Conservation (phyloP, 129 eudicot species). For the Dittrichia graveolens region DNA sequence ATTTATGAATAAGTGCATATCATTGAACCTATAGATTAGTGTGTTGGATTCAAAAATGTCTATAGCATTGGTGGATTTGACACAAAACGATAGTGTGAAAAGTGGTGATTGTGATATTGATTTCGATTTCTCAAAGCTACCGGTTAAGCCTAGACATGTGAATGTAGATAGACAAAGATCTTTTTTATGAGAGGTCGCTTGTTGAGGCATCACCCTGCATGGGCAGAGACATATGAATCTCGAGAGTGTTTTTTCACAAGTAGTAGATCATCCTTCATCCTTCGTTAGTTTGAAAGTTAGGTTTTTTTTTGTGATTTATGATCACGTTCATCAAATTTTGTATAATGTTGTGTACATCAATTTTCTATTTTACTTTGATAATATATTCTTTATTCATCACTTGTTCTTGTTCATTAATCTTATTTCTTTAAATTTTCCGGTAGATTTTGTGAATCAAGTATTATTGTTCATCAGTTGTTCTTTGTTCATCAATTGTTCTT, state of each 20-base stretch:
- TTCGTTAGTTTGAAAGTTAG: too few relatives aligned
- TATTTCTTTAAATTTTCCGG: too few relatives aligned
- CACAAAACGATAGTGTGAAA: slow-evolving; percentile 41
- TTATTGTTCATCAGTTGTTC: too few relatives aligned
- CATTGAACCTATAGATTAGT: slow-evolving; percentile 16
- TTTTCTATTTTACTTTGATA: too few relatives aligned
- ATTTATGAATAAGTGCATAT: slow-evolving; percentile 34
- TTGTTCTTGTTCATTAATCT: too few relatives aligned
- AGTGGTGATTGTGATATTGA: slow-evolving; percentile 48
- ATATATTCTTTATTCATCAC: too few relatives aligned
- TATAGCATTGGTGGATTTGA: slow-evolving; percentile 43
- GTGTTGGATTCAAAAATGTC: slow-evolving; percentile 47
- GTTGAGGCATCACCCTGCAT: slow-evolving; percentile 64
- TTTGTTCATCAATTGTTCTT: too few relatives aligned
- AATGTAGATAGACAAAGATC: slow-evolving; percentile 76
- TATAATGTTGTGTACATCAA: too few relatives aligned
- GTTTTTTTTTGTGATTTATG: too few relatives aligned
- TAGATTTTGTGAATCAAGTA: too few relatives aligned
- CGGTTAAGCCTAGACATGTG: slow-evolving; percentile 60
- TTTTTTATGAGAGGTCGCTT: slow-evolving; percentile 67
- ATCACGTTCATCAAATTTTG: too few relatives aligned
- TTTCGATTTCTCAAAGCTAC: slow-evolving; percentile 67
- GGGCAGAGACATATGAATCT: slow-evolving; percentile 47
- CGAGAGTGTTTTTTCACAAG: slow-evolving; percentile 52
- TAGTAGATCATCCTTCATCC: slow-evolving; percentile 57